phyloP scores from a whole-genome alignment of 2,329 filamentous ascomycete species.

The Monosporascus sp. region DNA sequence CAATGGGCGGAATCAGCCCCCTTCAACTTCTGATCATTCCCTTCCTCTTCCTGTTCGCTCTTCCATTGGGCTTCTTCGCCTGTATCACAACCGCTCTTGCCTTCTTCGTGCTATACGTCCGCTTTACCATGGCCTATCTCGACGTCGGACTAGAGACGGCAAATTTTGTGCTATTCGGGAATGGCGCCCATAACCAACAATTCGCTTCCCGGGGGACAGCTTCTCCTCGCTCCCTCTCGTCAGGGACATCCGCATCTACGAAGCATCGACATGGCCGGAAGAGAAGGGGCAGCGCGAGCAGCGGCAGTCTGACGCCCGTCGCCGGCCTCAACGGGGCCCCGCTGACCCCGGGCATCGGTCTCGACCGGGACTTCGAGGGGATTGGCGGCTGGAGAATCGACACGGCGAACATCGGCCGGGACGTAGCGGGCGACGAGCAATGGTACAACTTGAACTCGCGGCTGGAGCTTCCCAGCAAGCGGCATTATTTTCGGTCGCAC shows the following conservation, averaged over 20 bases:
- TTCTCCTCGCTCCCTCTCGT: slow-evolving; percentile 16
- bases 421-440: slow-evolving; percentile 34
- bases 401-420: slow-evolving; percentile 12
- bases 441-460: slow-evolving; percentile 28
- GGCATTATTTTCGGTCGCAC: slow-evolving; percentile 25
- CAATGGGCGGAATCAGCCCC: slow-evolving; percentile 50
- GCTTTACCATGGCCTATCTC: slow-evolving; percentile 57
- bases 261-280: slow-evolving; percentile 13
- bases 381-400: slow-evolving; percentile 52
- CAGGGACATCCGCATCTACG: slow-evolving; percentile 4
- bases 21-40: slow-evolving; percentile 54
- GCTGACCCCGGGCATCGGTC: slow-evolving; percentile 42
- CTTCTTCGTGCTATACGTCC: slow-evolving; percentile 55
- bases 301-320: slow-evolving; percentile 17
- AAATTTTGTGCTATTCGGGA: slow-evolving; percentile 46
- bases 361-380: slow-evolving; percentile 54
- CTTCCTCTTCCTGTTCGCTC: slow-evolving; percentile 56
- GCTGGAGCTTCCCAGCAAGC: slow-evolving; percentile 22
- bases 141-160: slow-evolving; percentile 56
- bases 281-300: slow-evolving; percentile 17
- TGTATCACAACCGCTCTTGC: slow-evolving; percentile 59
- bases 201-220: slow-evolving; percentile 17
- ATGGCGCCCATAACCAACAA: slow-evolving; percentile 26
- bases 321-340: slow-evolving; percentile 26
- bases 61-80: slow-evolving; percentile 59